phyloP scores from a whole-genome alignment of 441 rosid genomes.

The Bocquillonia castaneifolia region DNA sequence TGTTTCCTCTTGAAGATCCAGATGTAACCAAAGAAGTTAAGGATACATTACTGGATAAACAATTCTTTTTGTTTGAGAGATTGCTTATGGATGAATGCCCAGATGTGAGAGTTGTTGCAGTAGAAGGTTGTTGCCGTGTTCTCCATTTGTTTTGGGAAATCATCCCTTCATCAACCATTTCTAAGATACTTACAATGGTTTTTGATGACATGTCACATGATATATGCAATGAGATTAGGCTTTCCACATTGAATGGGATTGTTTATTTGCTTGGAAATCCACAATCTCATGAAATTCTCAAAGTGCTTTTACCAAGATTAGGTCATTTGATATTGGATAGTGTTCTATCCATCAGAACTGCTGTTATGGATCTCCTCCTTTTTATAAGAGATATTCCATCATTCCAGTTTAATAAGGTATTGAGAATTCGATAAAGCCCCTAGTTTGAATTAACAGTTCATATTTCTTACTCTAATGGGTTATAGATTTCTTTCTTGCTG shows the following conservation, averaged over 20 bases:
- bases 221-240: slow-evolving; percentile 72
- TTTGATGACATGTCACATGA: slow-evolving; percentile 74
- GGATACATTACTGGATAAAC: slow-evolving; percentile 70
- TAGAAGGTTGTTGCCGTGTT: slow-evolving; percentile 88
- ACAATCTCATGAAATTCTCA: slow-evolving; percentile 82
- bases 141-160: slow-evolving; percentile 93
- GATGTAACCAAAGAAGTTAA: slow-evolving; percentile 82
- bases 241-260: slow-evolving; percentile 78
- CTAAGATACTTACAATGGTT: slow-evolving; percentile 60
- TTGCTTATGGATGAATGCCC: slow-evolving; percentile 81
- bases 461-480: slow-evolving; percentile 16
- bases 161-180: slow-evolving; percentile 73
- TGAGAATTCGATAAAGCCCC: slow-evolving; percentile 6
- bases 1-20: slow-evolving; percentile 94
- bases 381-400: slow-evolving; percentile 54
- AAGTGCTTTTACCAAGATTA: slow-evolving; percentile 78
- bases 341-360: slow-evolving; percentile 54
- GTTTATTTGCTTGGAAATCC: slow-evolving; percentile 85
- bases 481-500: slow-evolving; percentile 19
- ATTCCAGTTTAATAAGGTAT: slow-evolving; percentile 89
- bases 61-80: slow-evolving; percentile 80
- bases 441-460: neutral
- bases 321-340: slow-evolving; percentile 68
- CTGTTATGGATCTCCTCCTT: slow-evolving; percentile 78
- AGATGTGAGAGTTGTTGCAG: slow-evolving; percentile 83